Evolutionary conservation across 805 yeast genomes (phyloP), one percentile per base, ranked within the genome.

Genomic region (Maudiozyma barnettii): DNA sequence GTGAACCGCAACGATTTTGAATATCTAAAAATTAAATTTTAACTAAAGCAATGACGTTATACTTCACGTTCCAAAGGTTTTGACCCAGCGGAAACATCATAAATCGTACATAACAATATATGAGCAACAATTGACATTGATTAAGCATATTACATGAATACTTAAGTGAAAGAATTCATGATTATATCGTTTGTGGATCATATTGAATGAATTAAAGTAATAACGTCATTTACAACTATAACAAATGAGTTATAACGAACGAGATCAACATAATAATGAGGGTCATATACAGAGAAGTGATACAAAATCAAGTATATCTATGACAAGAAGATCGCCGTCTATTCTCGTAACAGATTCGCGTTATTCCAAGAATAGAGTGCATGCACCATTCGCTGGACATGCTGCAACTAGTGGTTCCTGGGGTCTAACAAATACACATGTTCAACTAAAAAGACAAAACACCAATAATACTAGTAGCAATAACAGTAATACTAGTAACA

Each of bases 331-430:
- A 56, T 86, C 96, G 29, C 97, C 98, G 10, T 86, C 96, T 1
- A 90, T 90, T 59, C 73, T 90, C 48, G 98, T 90, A 36, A 91
- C 98, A 0, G 98, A 90, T 67, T 79, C 86, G 2, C 72, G 98
- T 50, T 74, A 79, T 51, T 63, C 76, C 5, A 74, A 76, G 22
- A 68, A 73, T n/a, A 62, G 82, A 44, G 51, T 56, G 30, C 63
- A 69, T 47, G 93, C 91, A 0, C 95, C 93, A 1, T 86, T 81
- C 73, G 93, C 93, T 1, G 90, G 91, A 9, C 71, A 69, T 51
- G 74, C 75, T 4, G 66, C 66, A 2, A 60, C 59, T 12, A 38
- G 41, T 29, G 33, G 18, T 4, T 29, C 45, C 3, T 7, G 39
- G 6, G 31, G 35, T 9, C 10, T 38, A 8, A 37, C 41, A 16